phyloP scores from a whole-genome alignment of 169 alveolate species.

The Plasmodium fragile region DNA sequence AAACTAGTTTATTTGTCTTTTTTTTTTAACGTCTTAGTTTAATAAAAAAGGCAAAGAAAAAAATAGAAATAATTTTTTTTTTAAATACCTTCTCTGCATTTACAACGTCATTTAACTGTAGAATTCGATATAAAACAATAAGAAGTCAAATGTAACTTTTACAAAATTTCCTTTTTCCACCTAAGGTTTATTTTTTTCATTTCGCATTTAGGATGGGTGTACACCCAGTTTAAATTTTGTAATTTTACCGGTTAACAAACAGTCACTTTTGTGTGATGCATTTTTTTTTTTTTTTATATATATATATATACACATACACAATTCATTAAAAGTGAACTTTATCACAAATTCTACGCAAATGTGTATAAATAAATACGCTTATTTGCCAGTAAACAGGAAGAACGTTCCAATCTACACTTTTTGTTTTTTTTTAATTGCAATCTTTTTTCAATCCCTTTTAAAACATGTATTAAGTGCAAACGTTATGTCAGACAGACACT shows the following conservation, averaged over 20 bases:
- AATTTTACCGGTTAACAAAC: not conserved
- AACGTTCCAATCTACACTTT: not conserved
- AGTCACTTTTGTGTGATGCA: not conserved
- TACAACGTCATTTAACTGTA: slow-evolving; percentile 19
- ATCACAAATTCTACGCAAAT: not conserved
- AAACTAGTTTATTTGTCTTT: not conserved
- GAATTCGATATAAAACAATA: not conserved
- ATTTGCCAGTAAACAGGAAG: slow-evolving; percentile 2
- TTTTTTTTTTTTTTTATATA: slow-evolving; percentile 12
- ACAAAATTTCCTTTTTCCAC: not conserved
- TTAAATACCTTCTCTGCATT: not conserved
- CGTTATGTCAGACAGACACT: slow-evolving; percentile 4
- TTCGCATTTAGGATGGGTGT: not conserved
- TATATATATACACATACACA: not conserved
- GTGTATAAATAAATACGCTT: not conserved
- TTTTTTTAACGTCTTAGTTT: slow-evolving; percentile 17
- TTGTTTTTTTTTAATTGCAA: slow-evolving; percentile 13
- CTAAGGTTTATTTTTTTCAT: not conserved
- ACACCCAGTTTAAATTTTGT: not conserved
- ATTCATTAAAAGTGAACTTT: slow-evolving; percentile 9
- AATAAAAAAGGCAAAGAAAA: slow-evolving; percentile 6
- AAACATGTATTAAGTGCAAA: not conserved
- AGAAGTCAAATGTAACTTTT: slow-evolving; percentile 4
- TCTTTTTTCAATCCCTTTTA: not conserved
- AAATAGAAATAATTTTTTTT: slow-evolving; percentile 22